Evolutionary conservation across 352 stramenopile species (phyloP), one percentile per base, ranked within the genome.

Genomic region (Plasmopara viticola): DNA sequence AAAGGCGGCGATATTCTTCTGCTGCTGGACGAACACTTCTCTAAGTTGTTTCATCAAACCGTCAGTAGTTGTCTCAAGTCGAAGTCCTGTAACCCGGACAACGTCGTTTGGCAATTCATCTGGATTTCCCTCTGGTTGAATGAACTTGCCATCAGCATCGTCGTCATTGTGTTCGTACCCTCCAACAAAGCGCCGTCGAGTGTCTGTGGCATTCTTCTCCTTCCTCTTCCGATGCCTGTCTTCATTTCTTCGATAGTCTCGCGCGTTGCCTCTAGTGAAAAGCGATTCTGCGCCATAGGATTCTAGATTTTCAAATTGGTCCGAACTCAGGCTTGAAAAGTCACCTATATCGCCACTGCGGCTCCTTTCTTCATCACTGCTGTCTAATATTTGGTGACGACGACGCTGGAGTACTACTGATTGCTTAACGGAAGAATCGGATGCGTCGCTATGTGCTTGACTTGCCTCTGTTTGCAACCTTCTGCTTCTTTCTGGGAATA

Each of bases 81-180:
- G 51, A 37, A 93, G 70, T 7, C 74, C 56, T 18, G 76, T 81
- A 50, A 85, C 69, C 48, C 78, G 57, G 7, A 70, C 62, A 2
- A 95, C 77, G 57, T 95, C 85, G 0, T 93, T 70, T 0, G 85
- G 85, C 38, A 95, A 65, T 13, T 82, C 74, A 25, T 67, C 61
- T 15, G 83, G 64, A 31, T 93, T 78, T 29, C 86, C 83, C 62
- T 95, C 85, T 1, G 85, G 85, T 47, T 95, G 82, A 59, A 95
- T 93, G 48, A 95, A 92, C 8, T 28, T 67, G 4, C 72, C 69
- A 44, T 94, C 84, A 7, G 50, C 56, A 53, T 91, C 72, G 42
- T 84, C 67, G 9, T 48, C 60, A 7, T 66, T 52, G 14, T 86
- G 70, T 13, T 71, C 56, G 45, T 95, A 95, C 15, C 84, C 84